A percentile compares a stretch with the other conserved stretches of the same genome.
Conservation (phyloP, 108 stramenopile genomes). For the Chaetoceros tenuissimus region DNA sequence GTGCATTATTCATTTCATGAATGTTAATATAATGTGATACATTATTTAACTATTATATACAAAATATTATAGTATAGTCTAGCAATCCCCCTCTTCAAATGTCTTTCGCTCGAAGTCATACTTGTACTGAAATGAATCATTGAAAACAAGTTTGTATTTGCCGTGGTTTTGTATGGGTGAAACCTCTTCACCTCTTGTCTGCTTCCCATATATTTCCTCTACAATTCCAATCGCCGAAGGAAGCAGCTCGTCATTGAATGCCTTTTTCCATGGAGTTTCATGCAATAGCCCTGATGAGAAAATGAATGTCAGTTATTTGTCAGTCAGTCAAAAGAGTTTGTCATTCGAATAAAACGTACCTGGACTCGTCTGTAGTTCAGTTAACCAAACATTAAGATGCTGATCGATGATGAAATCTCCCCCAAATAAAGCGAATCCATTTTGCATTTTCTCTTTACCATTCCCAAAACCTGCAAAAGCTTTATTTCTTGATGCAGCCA, state of each 20-base stretch:
- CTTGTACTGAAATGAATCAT: too few relatives aligned
- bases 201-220: slow-evolving; percentile 2
- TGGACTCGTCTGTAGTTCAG: slow-evolving; percentile 29
- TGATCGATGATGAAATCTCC: slow-evolving; percentile 25
- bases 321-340: too few relatives aligned
- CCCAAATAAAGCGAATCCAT: slow-evolving; percentile 19
- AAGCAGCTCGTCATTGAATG: slow-evolving; percentile 4
- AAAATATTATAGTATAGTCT: too few relatives aligned
- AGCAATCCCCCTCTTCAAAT: too few relatives aligned
- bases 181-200: neutral
- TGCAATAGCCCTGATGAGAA: neutral
- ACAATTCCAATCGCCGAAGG: slow-evolving; percentile 3
- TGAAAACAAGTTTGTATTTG: too few relatives aligned
- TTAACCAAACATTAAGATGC: slow-evolving; percentile 22
- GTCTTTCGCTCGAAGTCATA: too few relatives aligned
- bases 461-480: neutral
- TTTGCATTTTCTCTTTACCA: slow-evolving; percentile 1
- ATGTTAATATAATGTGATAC: too few relatives aligned
- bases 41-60: too few relatives aligned
- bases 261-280: neutral
- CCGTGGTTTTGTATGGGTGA: neutral
- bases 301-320: too few relatives aligned
- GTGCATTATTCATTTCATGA: too few relatives aligned
- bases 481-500: slow-evolving; percentile 7
- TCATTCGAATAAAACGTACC: too few relatives aligned